phyloP scores from a whole-genome alignment of 1,139 yeast species.

The Yamadazyma membranifaciens region DNA sequence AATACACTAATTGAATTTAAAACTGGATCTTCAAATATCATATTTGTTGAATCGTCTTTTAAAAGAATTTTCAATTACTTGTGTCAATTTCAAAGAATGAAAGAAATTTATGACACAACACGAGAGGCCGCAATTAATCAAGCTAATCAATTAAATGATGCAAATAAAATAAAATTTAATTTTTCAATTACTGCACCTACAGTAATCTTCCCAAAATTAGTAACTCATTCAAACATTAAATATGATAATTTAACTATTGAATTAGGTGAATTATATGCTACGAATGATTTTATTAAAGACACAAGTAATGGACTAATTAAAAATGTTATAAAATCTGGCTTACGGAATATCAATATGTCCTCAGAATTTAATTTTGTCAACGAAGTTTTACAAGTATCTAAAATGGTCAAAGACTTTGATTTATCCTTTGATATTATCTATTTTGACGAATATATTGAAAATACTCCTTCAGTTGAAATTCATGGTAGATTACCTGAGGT shows the following conservation, averaged over 20 bases:
- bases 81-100: constrained; percentile 80
- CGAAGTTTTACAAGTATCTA: constrained; percentile 49
- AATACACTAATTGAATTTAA: constrained; percentile 63
- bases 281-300: constrained; percentile 50
- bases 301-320: constrained; percentile 18
- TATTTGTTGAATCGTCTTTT: constrained; percentile 80
- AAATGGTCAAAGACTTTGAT: constrained; percentile 71
- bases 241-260: constrained; percentile 69
- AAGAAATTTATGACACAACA: constrained; percentile 80
- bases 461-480: constrained; percentile 53
- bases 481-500: constrained; percentile 66
- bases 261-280: constrained; percentile 79
- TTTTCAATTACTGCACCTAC: constrained; percentile 78
- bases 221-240: constrained; percentile 35
- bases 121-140: constrained; percentile 76
- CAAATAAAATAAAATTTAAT: constrained; percentile 67
- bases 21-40: constrained; percentile 72
- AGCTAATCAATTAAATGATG: constrained; percentile 63
- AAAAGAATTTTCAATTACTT: constrained; percentile 65
- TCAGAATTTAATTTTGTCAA: constrained; percentile 57
- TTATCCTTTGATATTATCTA: constrained; percentile 61
- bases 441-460: constrained; percentile 36
- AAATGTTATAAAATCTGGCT: constrained; percentile 62
- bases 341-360: constrained; percentile 65
- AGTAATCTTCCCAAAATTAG: constrained; percentile 68